Base-by-base conservation (phyloP, 2,329 filamentous ascomycete genomes). In the Lachnellula arida region DNA sequence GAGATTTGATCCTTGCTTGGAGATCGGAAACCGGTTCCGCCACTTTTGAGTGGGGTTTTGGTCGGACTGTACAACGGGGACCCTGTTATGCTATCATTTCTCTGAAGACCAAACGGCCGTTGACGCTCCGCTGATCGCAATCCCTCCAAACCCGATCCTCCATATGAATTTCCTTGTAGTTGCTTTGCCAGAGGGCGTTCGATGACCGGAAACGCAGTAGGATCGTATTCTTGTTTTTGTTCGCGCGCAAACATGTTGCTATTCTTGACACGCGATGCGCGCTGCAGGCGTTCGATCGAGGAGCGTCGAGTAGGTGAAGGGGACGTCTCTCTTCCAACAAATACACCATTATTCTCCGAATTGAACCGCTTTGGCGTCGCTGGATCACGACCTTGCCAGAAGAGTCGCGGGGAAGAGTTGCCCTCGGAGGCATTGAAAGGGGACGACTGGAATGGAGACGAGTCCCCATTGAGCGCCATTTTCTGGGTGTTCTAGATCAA, bases 191-290 rank as follows among this genome's bases (percentile, higher is more conserved):
- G 79, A 39, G 92, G 91, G 60, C 91, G 84, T 74, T 97, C 90
- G 59, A 96, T 81, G 57, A 89, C 79, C 46, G 88, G 87, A 53
- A 91, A 75, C 63, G 84, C 83, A 54, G 87, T 81, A 28, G 92
- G 91, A 72, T 97, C 91, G 77, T 97, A 97, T 76, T 95, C 89
- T 71, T 91, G 85, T 75, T 92, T 92, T 70, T 91, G 88, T 74
- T 97, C 92, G 54, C 92, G 87, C 43, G 91, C 91, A 71, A 96
- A 90, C 80, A 97, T 97, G 75, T 87, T 96, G 81, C 93, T 97
- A 77, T 96, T 97, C 80, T 93, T 96, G 67, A 99, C 94, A 58
- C 94, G 88, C 54, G 93, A 96, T 34, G 91, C 92, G 71, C 87
- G 90, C 76, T 97, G 95, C 57, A 99, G 81, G 68, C 92, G 92